A percentile compares a stretch with the other conserved stretches of the same genome.
phyloP scores from a whole-genome alignment of 2,329 filamentous ascomycete species.

The Rhynchosporium agropyri region DNA sequence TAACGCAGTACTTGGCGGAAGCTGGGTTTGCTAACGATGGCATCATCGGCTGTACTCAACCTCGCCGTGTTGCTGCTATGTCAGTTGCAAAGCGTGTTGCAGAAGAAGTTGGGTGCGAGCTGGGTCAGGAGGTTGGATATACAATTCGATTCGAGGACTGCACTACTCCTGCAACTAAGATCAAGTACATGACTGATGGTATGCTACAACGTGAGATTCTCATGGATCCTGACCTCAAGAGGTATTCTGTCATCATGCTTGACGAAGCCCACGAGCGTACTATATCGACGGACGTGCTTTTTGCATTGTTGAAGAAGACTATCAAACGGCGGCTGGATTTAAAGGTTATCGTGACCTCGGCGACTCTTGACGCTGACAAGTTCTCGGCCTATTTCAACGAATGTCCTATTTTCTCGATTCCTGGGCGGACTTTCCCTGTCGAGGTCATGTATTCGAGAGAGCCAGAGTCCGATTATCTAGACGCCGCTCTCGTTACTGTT shows the following conservation, averaged over 20 bases:
- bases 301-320: constrained; percentile 92
- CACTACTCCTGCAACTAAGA: constrained; percentile 82
- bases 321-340: constrained; percentile 82
- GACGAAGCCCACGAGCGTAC: constrained; percentile 98
- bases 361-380: constrained; percentile 94
- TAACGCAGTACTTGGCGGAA: constrained; percentile 94
- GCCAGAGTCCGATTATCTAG: constrained; percentile 93
- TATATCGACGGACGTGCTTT: constrained; percentile 92
- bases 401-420: constrained; percentile 95
- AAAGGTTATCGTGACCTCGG: constrained; percentile 94
- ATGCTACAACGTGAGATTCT: constrained; percentile 97
- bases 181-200: constrained; percentile 99
- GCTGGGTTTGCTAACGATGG: constrained; percentile 85
- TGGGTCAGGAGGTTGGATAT: constrained; percentile 94
- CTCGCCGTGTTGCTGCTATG: constrained; percentile 95
- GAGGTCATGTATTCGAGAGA: constrained; percentile 95
- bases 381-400: constrained; percentile 96
- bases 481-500: constrained; percentile 90
- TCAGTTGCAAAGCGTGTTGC: constrained; percentile 96
- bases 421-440: constrained; percentile 91
- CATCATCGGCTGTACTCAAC: constrained; percentile 95
- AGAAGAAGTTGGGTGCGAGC: constrained; percentile 88
- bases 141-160: constrained; percentile 97
- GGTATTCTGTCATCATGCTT: constrained; percentile 96
- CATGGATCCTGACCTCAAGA: constrained; percentile 82